phyloP scores from a whole-genome alignment of 1,284 basidiomycete species.

The Pyrrhoderma noxium region DNA sequence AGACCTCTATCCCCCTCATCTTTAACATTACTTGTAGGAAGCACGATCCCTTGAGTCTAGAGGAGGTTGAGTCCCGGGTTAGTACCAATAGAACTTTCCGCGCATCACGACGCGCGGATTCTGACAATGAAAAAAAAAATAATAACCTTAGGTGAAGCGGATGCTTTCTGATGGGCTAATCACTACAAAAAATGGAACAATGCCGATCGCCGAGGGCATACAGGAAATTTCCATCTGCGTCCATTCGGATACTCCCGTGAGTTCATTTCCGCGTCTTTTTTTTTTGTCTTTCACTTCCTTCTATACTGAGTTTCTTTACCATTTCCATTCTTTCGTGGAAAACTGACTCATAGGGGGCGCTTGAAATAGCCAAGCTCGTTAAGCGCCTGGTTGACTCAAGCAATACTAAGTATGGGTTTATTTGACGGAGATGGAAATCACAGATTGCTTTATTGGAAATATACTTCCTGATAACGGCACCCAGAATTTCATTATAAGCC shows the following conservation, averaged over 20 bases:
- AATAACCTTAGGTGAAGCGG: conserved; percentile 33
- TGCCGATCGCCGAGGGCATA: conserved; percentile 39
- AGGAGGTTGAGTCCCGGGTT: conserved; percentile 40
- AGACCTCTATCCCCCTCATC: neutral
- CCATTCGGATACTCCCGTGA: conserved; percentile 58
- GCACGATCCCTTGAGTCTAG: conserved; percentile 40
- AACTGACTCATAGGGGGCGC: conserved; percentile 36
- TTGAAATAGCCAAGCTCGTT: conserved; percentile 41
- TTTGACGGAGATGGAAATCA: too few relatives aligned
- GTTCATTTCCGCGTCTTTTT: conserved; percentile 17
- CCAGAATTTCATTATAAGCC: too few relatives aligned
- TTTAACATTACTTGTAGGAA: conserved; percentile 30
- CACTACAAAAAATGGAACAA: conserved; percentile 37
- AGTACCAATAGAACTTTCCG: conserved; percentile 8
- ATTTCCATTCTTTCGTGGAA: neutral
- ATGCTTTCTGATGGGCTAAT: conserved; percentile 38
- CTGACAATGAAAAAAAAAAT: neutral
- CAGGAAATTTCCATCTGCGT: conserved; percentile 53
- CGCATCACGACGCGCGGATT: neutral
- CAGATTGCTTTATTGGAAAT: too few relatives aligned
- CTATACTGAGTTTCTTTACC: too few relatives aligned
- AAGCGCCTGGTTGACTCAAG: conserved; percentile 45
- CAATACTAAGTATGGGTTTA: too few relatives aligned
- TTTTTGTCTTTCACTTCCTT: too few relatives aligned
- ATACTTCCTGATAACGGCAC: too few relatives aligned